phyloP scores from a whole-genome alignment of 257 asterid species.

The Solanum virginianum region DNA sequence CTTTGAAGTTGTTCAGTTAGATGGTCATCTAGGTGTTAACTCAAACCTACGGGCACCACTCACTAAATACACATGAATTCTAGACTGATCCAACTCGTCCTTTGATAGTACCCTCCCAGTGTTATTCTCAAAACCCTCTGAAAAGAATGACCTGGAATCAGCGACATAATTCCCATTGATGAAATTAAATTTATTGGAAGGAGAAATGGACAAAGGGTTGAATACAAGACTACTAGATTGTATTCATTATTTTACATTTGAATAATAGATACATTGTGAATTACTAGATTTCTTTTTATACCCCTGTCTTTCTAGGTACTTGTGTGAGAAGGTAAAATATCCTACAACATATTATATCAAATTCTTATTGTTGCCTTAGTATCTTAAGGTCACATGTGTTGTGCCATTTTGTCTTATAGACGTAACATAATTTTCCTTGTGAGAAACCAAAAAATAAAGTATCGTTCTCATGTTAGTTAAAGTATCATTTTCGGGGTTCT shows the following conservation, averaged over 20 bases:
- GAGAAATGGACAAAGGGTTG: not conserved
- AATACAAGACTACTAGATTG: not conserved
- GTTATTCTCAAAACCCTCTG: not conserved
- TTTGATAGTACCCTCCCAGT: not conserved
- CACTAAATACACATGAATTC: slow-evolving; percentile 77
- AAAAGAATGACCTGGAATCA: not conserved
- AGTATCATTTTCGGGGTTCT: not conserved
- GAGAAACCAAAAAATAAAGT: not conserved
- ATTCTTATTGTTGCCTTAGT: not conserved
- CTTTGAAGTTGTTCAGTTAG: not conserved
- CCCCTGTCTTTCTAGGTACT: not conserved
- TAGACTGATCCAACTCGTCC: slow-evolving; percentile 14
- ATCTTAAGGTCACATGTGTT: not conserved
- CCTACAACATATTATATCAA: not conserved
- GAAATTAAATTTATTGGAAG: not conserved
- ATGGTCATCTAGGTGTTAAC: not conserved
- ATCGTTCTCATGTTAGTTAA: not conserved
- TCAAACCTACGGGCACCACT: slow-evolving; percentile 92
- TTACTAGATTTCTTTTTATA: not conserved
- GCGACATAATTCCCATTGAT: not conserved
- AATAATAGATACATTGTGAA: not conserved
- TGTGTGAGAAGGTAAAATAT: not conserved
- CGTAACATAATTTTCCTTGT: not conserved
- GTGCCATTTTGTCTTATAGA: not conserved
- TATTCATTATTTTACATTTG: not conserved